Conservation (phyloP, 805 yeast genomes). For the Starmera quercuum region DNA sequence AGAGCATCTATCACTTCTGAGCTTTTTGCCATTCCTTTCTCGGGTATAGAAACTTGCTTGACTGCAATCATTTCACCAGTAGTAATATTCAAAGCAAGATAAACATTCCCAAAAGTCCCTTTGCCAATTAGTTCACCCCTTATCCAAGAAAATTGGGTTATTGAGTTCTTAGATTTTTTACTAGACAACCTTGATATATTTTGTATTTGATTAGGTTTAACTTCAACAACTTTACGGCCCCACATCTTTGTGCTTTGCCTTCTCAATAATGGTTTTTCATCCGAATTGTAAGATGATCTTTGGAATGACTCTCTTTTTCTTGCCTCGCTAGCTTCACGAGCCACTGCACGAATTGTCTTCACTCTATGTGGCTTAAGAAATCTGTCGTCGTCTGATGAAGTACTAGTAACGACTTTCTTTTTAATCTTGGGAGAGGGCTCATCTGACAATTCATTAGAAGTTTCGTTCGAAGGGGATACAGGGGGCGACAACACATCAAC, state of each 20-base stretch:
- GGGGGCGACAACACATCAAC: conserved; percentile 66
- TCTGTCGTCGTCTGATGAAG: conserved; percentile 9
- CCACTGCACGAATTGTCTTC: conserved; percentile 90
- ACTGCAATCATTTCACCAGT: conserved; percentile 99
- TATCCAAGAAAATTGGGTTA: conserved; percentile 92
- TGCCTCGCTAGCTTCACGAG: conserved; percentile 77
- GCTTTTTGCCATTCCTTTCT: conserved; percentile 25
- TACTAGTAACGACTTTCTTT: conserved; percentile 14
- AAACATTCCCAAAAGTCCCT: conserved; percentile 95
- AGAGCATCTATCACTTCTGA: conserved; percentile 72
- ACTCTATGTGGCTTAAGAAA: conserved; percentile 46
- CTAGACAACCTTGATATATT: conserved; percentile 58
- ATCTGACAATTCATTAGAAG: conserved; percentile 3
- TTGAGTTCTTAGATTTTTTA: conserved; percentile 56
- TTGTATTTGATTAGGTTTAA: conserved; percentile 62
- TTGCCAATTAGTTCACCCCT: conserved; percentile 95
- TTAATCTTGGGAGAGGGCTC: conserved; percentile 3
- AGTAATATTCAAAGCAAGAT: conserved; percentile 84
- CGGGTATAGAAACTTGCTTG: conserved; percentile 77
- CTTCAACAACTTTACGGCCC: conserved; percentile 93
- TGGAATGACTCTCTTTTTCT: conserved; percentile 30
- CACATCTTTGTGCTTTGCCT: conserved; percentile 91
- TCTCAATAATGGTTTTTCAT: conserved; percentile 35
- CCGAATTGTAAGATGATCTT: conserved; percentile 2
- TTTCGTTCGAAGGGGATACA: conserved; percentile 34